Percentiles rank a stretch among this genome's conserved stretches.
phyloP scores from a whole-genome alignment of 495 filamentous ascomycete species.

The Amniculicola lignicola region DNA sequence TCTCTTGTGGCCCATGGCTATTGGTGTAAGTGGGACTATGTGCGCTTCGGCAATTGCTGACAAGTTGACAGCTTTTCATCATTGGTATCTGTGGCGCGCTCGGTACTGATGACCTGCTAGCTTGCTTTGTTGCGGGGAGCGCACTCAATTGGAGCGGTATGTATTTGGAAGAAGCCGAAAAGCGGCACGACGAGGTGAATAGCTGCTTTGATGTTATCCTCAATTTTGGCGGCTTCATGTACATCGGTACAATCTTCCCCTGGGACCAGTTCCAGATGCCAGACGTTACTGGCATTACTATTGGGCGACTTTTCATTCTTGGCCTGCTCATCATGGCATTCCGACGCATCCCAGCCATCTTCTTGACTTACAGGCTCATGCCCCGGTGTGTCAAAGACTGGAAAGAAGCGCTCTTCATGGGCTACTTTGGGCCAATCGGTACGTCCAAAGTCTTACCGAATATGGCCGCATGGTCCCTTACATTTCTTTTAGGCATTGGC shows the following conservation, averaged over 20 bases:
- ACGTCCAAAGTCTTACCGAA: neutral
- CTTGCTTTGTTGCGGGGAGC: slow-evolving; percentile 25
- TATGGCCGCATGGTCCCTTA: too few relatives aligned
- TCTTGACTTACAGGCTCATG: slow-evolving; percentile 17
- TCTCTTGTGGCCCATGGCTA: slow-evolving; percentile 14
- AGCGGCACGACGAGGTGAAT: slow-evolving; percentile 25
- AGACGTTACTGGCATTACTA: slow-evolving; percentile 14
- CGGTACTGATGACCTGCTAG: slow-evolving; percentile 24
- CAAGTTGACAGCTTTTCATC: slow-evolving; percentile 9
- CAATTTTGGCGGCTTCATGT: slow-evolving; percentile 48
- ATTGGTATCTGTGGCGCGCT: slow-evolving; percentile 18
- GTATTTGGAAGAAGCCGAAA: slow-evolving; percentile 19
- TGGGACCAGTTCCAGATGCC: slow-evolving; percentile 19
- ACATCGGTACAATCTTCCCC: slow-evolving; percentile 46
- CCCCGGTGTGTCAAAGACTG: slow-evolving; percentile 14
- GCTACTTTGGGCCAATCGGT: slow-evolving; percentile 25
- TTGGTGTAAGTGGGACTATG: slow-evolving; percentile 14
- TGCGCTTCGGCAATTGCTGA: neutral
- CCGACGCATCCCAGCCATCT: slow-evolving; percentile 23
- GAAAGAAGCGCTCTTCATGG: slow-evolving; percentile 27
- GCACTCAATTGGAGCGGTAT: slow-evolving; percentile 18
- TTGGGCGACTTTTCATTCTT: slow-evolving; percentile 14
- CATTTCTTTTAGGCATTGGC: slow-evolving; percentile 8
- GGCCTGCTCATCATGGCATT: slow-evolving; percentile 18
- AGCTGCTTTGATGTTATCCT: slow-evolving; percentile 29